Conservation (phyloP, 805 yeast genomes). For the Nakazawaea pomicola region DNA sequence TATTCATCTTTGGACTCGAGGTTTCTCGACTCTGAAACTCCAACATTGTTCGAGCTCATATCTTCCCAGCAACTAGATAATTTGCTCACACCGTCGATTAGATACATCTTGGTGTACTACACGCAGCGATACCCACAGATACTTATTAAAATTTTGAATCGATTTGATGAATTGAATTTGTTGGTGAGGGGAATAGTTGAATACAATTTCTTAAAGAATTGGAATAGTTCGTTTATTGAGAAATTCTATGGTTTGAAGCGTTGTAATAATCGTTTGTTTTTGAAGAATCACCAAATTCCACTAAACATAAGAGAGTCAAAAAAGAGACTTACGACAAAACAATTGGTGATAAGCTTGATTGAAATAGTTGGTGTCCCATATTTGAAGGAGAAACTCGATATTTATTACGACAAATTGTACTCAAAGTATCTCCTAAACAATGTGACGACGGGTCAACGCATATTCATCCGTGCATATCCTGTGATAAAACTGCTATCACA, state of each 20-base stretch:
- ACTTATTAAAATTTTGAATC: slow-evolving; percentile 54
- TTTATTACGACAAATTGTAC: slow-evolving; percentile 54
- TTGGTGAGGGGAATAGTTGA: slow-evolving; percentile 61
- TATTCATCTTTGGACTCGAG: slow-evolving; percentile 76
- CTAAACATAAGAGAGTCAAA: slow-evolving; percentile 19
- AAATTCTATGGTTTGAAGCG: slow-evolving; percentile 88
- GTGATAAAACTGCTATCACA: slow-evolving; percentile 40
- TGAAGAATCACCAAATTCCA: neutral
- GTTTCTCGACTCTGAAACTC: slow-evolving; percentile 66
- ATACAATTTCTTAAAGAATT: slow-evolving; percentile 57
- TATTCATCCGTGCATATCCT: slow-evolving; percentile 63
- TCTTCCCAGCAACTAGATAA: slow-evolving; percentile 77
- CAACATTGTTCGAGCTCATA: slow-evolving; percentile 84
- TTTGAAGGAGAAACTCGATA: slow-evolving; percentile 61
- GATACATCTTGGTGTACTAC: slow-evolving; percentile 77
- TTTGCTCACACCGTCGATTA: slow-evolving; percentile 73
- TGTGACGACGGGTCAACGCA: slow-evolving; percentile 23
- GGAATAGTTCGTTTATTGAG: slow-evolving; percentile 88
- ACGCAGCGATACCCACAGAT: slow-evolving; percentile 72
- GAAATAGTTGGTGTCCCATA: slow-evolving; percentile 67
- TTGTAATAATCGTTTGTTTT: slow-evolving; percentile 23
- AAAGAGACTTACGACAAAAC: slow-evolving; percentile 47
- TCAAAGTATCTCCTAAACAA: slow-evolving; percentile 51
- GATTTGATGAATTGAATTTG: slow-evolving; percentile 73
- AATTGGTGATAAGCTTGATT: slow-evolving; percentile 48